Conservation (phyloP, 179 eudicot species). For the Beta lomatogona region DNA sequence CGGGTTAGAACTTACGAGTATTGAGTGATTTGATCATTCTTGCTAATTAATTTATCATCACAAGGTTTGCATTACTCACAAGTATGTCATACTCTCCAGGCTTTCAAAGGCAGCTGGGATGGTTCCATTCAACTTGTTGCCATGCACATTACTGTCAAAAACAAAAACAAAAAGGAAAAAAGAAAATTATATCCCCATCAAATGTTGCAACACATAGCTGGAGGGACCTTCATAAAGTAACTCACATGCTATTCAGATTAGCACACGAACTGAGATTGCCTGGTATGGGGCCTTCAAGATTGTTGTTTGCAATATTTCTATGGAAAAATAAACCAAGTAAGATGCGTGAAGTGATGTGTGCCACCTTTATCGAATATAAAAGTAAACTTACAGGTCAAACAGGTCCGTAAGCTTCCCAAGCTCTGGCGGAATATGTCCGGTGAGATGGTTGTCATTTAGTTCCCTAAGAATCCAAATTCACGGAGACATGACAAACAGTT, state of each 20-base stretch:
- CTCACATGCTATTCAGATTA: constrained; percentile 95
- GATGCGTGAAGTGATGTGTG: not conserved
- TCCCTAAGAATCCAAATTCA: constrained; percentile 51
- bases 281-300: constrained; percentile 86
- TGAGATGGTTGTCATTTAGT: constrained; percentile 79
- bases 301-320: constrained; percentile 88
- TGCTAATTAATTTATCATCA: not conserved
- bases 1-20: not conserved
- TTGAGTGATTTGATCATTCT: not conserved
- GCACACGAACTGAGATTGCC: constrained; percentile 86
- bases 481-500: not conserved
- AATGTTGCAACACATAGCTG: not conserved
- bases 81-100: constrained; percentile 92
- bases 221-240: not conserved
- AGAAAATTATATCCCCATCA: not conserved
- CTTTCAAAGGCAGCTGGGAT: constrained; percentile 75
- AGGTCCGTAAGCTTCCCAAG: constrained; percentile 86
- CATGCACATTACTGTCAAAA: constrained; percentile 61
- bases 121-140: constrained; percentile 84
- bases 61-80: constrained; percentile 47
- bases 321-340: not conserved
- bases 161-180: not conserved
- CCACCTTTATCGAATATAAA: not conserved
- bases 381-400: constrained; percentile 75
- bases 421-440: constrained; percentile 81